A percentile compares a stretch with the other conserved stretches of the same genome.
Conservation (phyloP, 2,329 filamentous ascomycete species). For the Fusarium neocosmosporiellum region DNA sequence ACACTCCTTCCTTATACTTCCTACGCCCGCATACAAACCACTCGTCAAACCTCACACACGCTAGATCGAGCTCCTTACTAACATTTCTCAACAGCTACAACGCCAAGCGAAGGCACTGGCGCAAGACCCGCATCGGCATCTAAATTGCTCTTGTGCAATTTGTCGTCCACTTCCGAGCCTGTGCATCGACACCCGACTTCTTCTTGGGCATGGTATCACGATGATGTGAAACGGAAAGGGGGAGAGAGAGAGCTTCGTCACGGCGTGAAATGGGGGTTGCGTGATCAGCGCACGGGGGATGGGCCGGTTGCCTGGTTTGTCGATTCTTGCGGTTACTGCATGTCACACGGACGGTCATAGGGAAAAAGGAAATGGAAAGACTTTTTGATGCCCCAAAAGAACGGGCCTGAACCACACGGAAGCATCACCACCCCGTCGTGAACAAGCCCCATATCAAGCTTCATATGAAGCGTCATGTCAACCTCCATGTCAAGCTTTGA, state of each 20-base stretch:
- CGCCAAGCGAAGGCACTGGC: constrained; percentile 99
- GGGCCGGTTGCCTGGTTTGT: constrained; percentile 51
- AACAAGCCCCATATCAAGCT: constrained; percentile 9
- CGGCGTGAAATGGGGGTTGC: constrained; percentile 40
- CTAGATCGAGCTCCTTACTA: constrained; percentile 12
- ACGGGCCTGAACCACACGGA: constrained; percentile 37
- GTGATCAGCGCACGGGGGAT: constrained; percentile 43
- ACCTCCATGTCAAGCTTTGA: background rate
- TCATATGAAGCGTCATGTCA: background rate
- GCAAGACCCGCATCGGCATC: constrained; percentile 99
- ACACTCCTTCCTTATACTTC: background rate
- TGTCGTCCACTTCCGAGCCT: constrained; percentile 44
- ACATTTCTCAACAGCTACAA: constrained; percentile 81
- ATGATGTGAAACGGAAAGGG: constrained; percentile 41
- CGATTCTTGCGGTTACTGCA: constrained; percentile 56
- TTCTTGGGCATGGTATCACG: constrained; percentile 45
- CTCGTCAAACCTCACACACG: background rate
- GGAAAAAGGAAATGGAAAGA: constrained; percentile 58
- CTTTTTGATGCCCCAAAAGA: constrained; percentile 47
- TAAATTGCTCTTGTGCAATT: constrained; percentile 66
- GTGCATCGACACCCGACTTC: constrained; percentile 41
- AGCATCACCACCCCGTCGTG: constrained; percentile 14
- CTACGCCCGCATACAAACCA: background rate
- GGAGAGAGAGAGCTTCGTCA: constrained; percentile 29
- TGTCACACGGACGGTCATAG: constrained; percentile 59